Evolutionary conservation across 1,139 yeast genomes (phyloP), one percentile per base, ranked within the genome.

Genomic region (Suhomyces wounanorum): DNA sequence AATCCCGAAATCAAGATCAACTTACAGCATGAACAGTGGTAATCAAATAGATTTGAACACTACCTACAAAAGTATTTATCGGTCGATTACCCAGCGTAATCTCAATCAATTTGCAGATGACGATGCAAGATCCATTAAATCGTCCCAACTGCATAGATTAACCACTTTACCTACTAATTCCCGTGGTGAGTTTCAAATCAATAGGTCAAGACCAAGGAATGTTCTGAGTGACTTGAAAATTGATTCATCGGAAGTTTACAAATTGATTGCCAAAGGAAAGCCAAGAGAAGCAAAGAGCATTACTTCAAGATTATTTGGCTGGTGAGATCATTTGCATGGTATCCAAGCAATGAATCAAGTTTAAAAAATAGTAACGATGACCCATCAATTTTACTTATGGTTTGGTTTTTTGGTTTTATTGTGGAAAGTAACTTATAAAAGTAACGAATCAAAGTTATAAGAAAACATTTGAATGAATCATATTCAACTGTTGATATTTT

Each of bases 61-160:
- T 28, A 66, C 75, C 10, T 72, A 70, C 51, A 62, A 61, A 28
- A 69, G 69, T 44, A 73, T 74, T 41, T 74, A 73, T 55, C 62
- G 68, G 49, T 71, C 76, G 8, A 66, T 74, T 14, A 68, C 77
- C n/a, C 74, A 66, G 55, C 58, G 75, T 39, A 69, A 69, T 51
- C 52, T 69, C 30, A 46, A 63, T 16, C 65, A 54, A 44, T 53
- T 52, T 40, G 43, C 58, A 10, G 65, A 63, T 10, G 64, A 65
- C 23, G 58, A 52, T 37, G 16, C 41, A 6, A 35, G 44, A 14
- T 54, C 57, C 16, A 40, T 47, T 25, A 43, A 49, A 25, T 49
- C 57, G 13, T 43, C 35, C 21, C 52, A 46, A 23, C 42, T 45
- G 18, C 46, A 17, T 1, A 39, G 54, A 25, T 18, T 43, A 2